These are phyloP conservation scores for Dactylellina drechsleri DNA, from an alignment of 2,329 filamentous ascomycete genomes.

Conservation along the genomic window DNA sequence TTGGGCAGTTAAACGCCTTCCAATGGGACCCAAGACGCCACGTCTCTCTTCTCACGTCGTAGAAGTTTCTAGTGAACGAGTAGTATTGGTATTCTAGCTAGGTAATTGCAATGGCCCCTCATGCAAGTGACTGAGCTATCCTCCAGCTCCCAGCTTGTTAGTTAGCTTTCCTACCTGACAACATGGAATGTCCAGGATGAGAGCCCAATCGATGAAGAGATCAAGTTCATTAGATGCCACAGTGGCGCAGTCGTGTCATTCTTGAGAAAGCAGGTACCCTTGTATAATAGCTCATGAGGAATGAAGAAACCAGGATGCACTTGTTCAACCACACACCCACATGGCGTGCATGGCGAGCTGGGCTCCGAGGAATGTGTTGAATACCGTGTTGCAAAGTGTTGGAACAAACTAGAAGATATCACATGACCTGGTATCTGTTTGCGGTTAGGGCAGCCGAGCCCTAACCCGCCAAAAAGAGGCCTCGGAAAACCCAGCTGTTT, in stretches of 20 bases:
- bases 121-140: too few species aligned
- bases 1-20: too few species aligned
- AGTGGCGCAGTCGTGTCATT: constrained; percentile 28
- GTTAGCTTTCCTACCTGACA: too few species aligned
- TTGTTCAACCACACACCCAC: too few species aligned
- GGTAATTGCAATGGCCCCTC: too few species aligned
- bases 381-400: constrained; percentile 38
- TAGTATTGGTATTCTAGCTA: too few species aligned
- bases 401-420: constrained; percentile 15
- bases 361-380: constrained; percentile 42
- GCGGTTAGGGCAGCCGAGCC: constrained; percentile 46
- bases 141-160: too few species aligned
- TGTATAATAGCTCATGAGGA: constrained; percentile 26
- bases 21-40: too few species aligned
- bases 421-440: constrained; percentile 32
- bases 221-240: neutral
- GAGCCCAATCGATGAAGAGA: constrained; percentile 11
- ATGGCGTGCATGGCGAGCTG: too few species aligned
- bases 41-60: too few species aligned
- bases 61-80: too few species aligned
- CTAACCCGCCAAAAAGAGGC: constrained; percentile 27
- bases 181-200: too few species aligned
- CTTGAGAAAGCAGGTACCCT: constrained; percentile 31
- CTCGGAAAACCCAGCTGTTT: constrained; percentile 12
- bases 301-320: constrained; percentile 30